Conservation (phyloP, 805 yeast genomes). For the Ogataea saltuana region DNA sequence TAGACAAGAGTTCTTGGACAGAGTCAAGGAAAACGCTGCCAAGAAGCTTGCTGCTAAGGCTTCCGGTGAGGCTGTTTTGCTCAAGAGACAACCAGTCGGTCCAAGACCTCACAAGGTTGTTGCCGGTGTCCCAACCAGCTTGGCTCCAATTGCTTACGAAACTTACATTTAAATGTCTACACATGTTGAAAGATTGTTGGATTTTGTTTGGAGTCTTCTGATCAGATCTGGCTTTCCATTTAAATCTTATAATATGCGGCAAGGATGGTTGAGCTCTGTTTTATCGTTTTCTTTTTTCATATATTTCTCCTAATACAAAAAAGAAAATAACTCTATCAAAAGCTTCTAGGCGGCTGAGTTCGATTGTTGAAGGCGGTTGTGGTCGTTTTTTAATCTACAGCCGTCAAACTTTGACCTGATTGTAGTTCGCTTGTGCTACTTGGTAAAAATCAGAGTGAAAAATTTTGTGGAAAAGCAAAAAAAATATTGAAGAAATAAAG, state of each 20-base stretch:
- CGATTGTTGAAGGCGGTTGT: too few relatives aligned
- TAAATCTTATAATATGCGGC: constrained; percentile 12
- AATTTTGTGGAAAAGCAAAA: constrained; percentile 1
- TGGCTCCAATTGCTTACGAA: constrained; percentile 99
- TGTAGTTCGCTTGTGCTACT: too few relatives aligned
- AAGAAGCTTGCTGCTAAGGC: constrained; percentile 93
- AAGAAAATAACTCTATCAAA: constrained; percentile 11
- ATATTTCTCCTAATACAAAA: constrained; percentile 10
- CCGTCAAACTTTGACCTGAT: too few relatives aligned
- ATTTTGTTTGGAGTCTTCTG: not conserved
- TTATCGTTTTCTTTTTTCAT: constrained; percentile 11
- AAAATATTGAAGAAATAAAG: not conserved
- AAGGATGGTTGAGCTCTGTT: constrained; percentile 13
- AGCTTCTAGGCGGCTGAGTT: not conserved
- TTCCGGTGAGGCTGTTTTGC: constrained; percentile 83
- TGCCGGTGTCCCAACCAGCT: constrained; percentile 89
- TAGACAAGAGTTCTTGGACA: constrained; percentile 98
- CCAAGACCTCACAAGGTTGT: constrained; percentile 94
- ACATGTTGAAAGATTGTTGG: constrained; percentile 9
- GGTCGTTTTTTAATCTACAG: too few relatives aligned
- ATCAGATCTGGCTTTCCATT: constrained; percentile 6
- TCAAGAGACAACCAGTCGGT: constrained; percentile 97
- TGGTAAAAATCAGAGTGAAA: constrained; percentile 3
- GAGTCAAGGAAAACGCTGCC: constrained; percentile 97
- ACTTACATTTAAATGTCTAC: constrained; percentile 80